Base-by-base conservation (phyloP, 2,329 filamentous ascomycete species). In the Dactylellina parvicollis region DNA sequence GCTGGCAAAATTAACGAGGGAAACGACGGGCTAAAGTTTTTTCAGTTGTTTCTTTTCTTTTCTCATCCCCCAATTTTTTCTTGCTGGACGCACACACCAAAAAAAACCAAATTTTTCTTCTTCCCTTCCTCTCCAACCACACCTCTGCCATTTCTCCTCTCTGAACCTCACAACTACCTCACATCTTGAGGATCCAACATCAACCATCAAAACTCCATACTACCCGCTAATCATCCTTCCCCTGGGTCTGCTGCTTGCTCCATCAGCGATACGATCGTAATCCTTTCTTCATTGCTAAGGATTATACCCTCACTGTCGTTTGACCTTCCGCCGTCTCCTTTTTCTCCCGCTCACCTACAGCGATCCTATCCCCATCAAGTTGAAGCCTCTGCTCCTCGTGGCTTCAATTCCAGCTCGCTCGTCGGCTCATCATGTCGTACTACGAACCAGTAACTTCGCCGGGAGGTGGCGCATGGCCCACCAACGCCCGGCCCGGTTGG, bases 31-130 rank as follows among this genome's bases (percentile, higher is more conserved):
- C 64, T 64, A 49, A 62, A 56, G 36, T 61, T 64, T 73, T 60
- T 49, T 64, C 61, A 76, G 62, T 57, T 38, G 49, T 74, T 75
- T 61, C 62, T 74, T 69, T 70, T 67, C 57, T 75, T 64, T 69
- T 70, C 55, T 64, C 59, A 64, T 65, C 55, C 62, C 61, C 59
- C 61, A 59, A 62, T 42, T 61, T 70, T 74, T 69, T 74, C 46
- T 56, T 56, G 46, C 44, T 55, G 55, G 42, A 76, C 67, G 57
- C 66, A 66, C 74, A 66, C 65, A 72, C 74, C 74, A 71, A 74
- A 64, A 76, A 76, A 74, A 72, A 59, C 60, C 61, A 65, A 74
- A 64, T 66, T 71, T 75, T 76, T 76, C 52, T 60, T 65, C 62
- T 74, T 73, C 50, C 64, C 56, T 62, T 62, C 64, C 57, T 61